Percentiles rank a stretch among this genome's conserved stretches.
Evolutionary conservation across 371 early-diverging fungal genomes (phyloP).

Genomic region (Sanchytrium tribonematis): DNA sequence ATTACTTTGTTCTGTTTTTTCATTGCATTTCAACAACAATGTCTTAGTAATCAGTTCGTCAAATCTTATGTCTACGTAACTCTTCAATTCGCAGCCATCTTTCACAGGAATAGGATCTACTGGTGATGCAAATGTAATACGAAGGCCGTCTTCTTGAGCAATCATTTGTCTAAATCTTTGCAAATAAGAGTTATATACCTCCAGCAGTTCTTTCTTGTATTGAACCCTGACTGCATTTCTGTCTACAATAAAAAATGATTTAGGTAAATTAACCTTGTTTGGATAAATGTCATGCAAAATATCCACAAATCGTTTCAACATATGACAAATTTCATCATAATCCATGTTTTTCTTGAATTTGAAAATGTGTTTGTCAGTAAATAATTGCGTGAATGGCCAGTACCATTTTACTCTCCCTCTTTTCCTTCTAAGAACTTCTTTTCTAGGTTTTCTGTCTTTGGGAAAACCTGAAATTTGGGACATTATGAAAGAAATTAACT

Average conservation of each 20-base stretch:
- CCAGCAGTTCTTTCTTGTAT: background rate
- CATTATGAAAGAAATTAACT: no score
- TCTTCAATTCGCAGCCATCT: background rate
- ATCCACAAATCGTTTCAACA: background rate
- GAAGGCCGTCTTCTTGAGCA: background rate
- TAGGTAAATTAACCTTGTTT: background rate
- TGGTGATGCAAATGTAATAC: background rate
- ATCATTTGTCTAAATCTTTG: background rate
- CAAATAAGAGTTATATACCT: background rate
- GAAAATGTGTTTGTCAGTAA: background rate
- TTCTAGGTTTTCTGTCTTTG: background rate
- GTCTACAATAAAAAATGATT: background rate
- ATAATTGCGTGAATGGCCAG: background rate
- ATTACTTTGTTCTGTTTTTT: background rate
- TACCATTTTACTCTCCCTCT: background rate
- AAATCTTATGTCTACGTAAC: background rate
- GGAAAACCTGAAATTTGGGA: no score
- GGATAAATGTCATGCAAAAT: background rate
- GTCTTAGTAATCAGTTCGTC: background rate
- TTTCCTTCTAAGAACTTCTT: background rate
- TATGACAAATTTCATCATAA: background rate
- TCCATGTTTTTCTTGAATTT: background rate
- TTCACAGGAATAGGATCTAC: background rate
- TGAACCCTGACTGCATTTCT: background rate
- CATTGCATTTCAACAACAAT: background rate